phyloP scores from a whole-genome alignment of 495 filamentous ascomycete genomes.

The Aspergillus biplanus region DNA sequence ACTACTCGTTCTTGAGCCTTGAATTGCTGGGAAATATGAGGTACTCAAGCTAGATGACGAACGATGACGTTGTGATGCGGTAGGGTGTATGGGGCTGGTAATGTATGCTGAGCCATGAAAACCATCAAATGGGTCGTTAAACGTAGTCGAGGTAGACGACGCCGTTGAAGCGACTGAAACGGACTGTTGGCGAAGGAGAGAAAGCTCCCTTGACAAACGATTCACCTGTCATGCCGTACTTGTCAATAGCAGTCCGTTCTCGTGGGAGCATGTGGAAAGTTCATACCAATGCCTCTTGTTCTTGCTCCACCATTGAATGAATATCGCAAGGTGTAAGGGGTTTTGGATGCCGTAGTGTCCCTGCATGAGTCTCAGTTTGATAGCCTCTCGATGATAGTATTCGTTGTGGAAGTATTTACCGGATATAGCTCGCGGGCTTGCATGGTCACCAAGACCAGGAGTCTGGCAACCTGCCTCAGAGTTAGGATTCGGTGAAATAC shows the following conservation, averaged over 20 bases:
- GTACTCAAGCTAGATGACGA: slow-evolving; percentile 66
- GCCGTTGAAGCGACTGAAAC: slow-evolving; percentile 80
- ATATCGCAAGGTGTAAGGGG: slow-evolving; percentile 86
- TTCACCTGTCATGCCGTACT: slow-evolving; percentile 65
- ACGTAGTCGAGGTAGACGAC: slow-evolving; percentile 70
- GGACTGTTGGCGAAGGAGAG: slow-evolving; percentile 77
- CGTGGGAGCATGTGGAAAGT: background rate
- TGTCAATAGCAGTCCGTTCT: background rate
- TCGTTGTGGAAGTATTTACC: slow-evolving; percentile 34
- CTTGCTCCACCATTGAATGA: slow-evolving; percentile 84
- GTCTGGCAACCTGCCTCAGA: slow-evolving; percentile 34
- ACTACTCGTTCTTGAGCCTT: slow-evolving; percentile 46
- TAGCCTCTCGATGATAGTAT: background rate
- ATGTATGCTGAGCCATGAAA: slow-evolving; percentile 51
- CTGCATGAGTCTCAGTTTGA: slow-evolving; percentile 30
- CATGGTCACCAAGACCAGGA: slow-evolving; percentile 50
- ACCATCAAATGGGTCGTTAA: slow-evolving; percentile 55
- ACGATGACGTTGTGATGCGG: slow-evolving; percentile 63
- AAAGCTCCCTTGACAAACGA: slow-evolving; percentile 84
- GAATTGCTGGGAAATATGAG: slow-evolving; percentile 50
- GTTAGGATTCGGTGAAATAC: slow-evolving; percentile 33
- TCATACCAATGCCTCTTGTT: slow-evolving; percentile 90
- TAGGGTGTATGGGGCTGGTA: slow-evolving; percentile 55
- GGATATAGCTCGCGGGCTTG: slow-evolving; percentile 61
- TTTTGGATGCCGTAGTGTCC: slow-evolving; percentile 76